Evolutionary conservation across 2,329 filamentous ascomycete genomes (phyloP), one percentile per base, ranked within the genome.

Genomic region (Colletotrichum euphorbiae): DNA sequence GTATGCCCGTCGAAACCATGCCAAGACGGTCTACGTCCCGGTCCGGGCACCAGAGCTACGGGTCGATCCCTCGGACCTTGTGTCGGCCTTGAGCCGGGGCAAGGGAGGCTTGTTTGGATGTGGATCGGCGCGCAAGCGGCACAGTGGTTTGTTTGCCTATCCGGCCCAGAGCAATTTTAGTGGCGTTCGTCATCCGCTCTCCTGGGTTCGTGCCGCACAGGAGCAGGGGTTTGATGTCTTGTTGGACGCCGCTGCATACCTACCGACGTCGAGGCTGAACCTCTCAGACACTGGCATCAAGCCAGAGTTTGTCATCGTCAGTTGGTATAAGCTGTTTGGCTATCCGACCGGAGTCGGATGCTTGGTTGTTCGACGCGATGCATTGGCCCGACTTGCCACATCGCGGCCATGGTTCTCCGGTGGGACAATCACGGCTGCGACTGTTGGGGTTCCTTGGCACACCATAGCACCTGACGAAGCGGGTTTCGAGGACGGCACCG

Each of bases 151-250:
- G 17, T 82, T 84, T 67, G 81, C 80, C 3, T 84, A 81, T 71
- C 82, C 81, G 3, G 82, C 81, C 0, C 82, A 83, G 71, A 81
- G 79, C 69, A 84, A 84, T 70, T 82, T 83, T 62, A 79, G 74
- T 55, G 81, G 81, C 36, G 80, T 81, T 3, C 77, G 78, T 0
- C 81, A 83, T 50, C 79, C 80, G 13, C 73, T 83, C 0, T 71
- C 72, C 0, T 81, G 79, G 79, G 70, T 80, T 0, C 45, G 57
- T 1, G 63, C 75, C 15, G 80, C 80, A 2, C 80, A 82, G 69
- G 59, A 71, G 4, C 71, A 72, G 8, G 79, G 80, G 21, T 82
- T 79, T 59, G 78, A 81, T 60, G 80, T 82, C 2, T 72, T 81
- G 7, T 74, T 82, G 3, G 80, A 82, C 61, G 78, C 78, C 0